Base-by-base conservation (phyloP, 2,329 filamentous ascomycete genomes). In the Cladosporium sp. region DNA sequence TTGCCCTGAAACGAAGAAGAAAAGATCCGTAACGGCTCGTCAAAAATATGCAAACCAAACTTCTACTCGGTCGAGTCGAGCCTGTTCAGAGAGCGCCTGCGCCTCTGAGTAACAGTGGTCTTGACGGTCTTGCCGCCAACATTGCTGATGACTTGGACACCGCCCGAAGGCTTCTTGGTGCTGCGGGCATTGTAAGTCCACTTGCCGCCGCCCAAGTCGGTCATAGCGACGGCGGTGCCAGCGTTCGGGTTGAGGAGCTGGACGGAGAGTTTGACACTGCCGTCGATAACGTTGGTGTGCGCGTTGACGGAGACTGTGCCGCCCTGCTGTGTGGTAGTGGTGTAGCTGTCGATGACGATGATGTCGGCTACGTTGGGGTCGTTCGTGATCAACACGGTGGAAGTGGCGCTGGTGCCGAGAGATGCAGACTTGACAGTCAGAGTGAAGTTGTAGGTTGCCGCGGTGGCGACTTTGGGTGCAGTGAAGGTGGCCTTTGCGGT, bases 241-340 rank as follows among this genome's bases (percentile, higher is more conserved):
- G 55, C 59, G 3, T 27, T 57, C 0, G 59, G 59, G 30, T 60
- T 65, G 29, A 49, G 45, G 7, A 68, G 47, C 39, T 60, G 51
- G n/a, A 69, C 43, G 1, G 53, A 57, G 58, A 69, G 59, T 16
- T 43, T 58, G 43, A 60, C 62, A 15, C 60, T 58, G 13, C 62
- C 61, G 27, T 67, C 66, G 7, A 62, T 55, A 9, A 69, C 62
- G 41, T 68, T 69, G 13, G 65, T 66, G 25, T 60, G 62, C 33
- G 66, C 68, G 1, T 58, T 57, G 32, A 68, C 64, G 7, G 52
- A 47, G 16, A 68, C 59, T 9, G 62, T 62, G 8, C 67, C 67
- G 1, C 60, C 59, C 30, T 67, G 60, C 16, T 55, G 46, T 0
- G 54, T 57, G 22, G 56, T 62, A 58, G 60, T 65, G 1, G 66